Base-by-base conservation (phyloP, 345 rosid species). In the Cochlearia excelsa region DNA sequence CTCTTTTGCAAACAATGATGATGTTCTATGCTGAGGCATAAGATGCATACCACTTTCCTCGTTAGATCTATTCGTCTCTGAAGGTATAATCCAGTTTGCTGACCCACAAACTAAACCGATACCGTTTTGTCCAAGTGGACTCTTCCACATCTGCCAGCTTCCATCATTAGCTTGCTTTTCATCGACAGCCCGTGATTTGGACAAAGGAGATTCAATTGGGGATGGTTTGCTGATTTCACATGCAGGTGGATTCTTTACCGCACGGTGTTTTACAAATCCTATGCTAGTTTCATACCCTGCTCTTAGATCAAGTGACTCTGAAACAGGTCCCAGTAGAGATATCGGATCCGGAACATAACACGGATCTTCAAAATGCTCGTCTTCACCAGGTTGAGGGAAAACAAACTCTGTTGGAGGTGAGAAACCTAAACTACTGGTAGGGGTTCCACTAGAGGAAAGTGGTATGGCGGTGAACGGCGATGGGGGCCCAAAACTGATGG, bases 81-180 rank as follows among this genome's bases (percentile, higher is more conserved):
- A 60, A 51, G 82, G 81, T 62, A 82, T 52, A 70, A 84, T 16
- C 23, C 23, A 16, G 23, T 16, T 16, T 16, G 23, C 23, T 16
- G 23, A 16, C 23, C 23, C 23, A 16, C 23, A 16, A 16, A 16
- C 23, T 16, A 16, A 16, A 16, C 23, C 23, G 23, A 16, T 75
- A 40, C 83, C 74, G 67, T 91, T 84, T 77, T 82, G 99, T 67
- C 81, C 87, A 54, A 93, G 78, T 65, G 88, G 79, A 59, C 81
- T 84, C 69, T 80, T 88, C 99, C 99, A 93, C 95, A 93, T 82
- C 70, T 87, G 95, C 97, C 99, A 93, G 16, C 88, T 79, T 75
- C 90, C 82, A 54, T 72, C 81, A 65, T 68, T 76, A 61, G 75
- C 73, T 64, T 68, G 84, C 71, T 78, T 83, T 59, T 86, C 95